phyloP scores from a whole-genome alignment of 108 stramenopile species.

The Conticribra weissflogii region DNA sequence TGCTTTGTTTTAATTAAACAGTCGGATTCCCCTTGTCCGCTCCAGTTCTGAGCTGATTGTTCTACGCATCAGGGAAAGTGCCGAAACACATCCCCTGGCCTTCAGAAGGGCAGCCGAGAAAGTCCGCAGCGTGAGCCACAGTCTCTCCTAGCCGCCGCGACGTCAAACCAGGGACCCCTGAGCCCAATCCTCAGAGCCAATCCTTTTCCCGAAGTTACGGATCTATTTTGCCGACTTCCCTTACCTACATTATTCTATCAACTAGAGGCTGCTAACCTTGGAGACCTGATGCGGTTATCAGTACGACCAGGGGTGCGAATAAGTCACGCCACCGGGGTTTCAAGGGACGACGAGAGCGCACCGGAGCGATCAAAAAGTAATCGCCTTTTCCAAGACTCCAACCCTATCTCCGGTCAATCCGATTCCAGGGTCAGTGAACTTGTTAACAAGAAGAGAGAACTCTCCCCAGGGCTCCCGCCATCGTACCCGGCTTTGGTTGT shows the following conservation, averaged over 20 bases:
- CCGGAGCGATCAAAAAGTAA: slow-evolving; percentile 82
- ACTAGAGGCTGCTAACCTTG: slow-evolving; percentile 72
- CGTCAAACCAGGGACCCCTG: slow-evolving; percentile 63
- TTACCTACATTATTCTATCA: slow-evolving; percentile 98
- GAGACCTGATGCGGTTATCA: slow-evolving; percentile 99
- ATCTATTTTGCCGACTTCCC: slow-evolving; percentile 82
- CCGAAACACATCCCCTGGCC: slow-evolving; percentile 51
- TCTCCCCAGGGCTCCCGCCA: slow-evolving; percentile 87
- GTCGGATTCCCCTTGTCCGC: slow-evolving; percentile 91
- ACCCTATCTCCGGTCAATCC: slow-evolving; percentile 91
- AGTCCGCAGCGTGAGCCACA: slow-evolving; percentile 72
- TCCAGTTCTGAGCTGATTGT: slow-evolving; percentile 86
- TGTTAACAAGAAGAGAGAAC: slow-evolving; percentile 96
- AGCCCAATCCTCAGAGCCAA: slow-evolving; percentile 89
- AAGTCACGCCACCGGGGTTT: slow-evolving; percentile 88
- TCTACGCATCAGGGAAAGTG: slow-evolving; percentile 66
- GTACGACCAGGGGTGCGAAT: slow-evolving; percentile 89
- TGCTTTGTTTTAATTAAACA: slow-evolving; percentile 92
- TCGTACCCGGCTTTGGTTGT: slow-evolving; percentile 85
- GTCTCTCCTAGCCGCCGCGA: slow-evolving; percentile 71
- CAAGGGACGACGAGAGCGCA: slow-evolving; percentile 91
- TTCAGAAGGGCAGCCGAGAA: slow-evolving; percentile 55
- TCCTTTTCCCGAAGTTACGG: slow-evolving; percentile 91
- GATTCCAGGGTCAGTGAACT: slow-evolving; percentile 87
- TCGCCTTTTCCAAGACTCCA: slow-evolving; percentile 84